Conservation (phyloP, 177 flowering plant genomes). For the Vitis hybrid region DNA sequence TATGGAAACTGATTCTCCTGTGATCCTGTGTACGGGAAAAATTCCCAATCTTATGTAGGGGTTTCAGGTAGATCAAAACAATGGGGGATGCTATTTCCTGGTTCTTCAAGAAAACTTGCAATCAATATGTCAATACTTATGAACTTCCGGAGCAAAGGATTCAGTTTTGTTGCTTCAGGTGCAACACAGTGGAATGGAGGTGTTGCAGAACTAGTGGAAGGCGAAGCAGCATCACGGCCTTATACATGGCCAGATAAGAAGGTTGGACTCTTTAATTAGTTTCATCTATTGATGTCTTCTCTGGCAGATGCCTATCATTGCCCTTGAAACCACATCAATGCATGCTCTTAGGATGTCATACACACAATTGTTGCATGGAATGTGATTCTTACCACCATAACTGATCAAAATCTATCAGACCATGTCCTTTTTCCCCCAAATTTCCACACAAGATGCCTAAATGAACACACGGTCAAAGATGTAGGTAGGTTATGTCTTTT, state of each 20-base stretch:
- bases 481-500: not conserved
- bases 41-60: slow-evolving; percentile 3
- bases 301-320: not conserved
- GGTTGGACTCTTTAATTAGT: slow-evolving; percentile 6
- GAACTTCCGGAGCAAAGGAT: slow-evolving; percentile 5
- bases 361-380: not conserved
- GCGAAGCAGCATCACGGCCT: slow-evolving; percentile 14
- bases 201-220: slow-evolving; percentile 19
- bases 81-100: slow-evolving; percentile 16
- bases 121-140: not conserved
- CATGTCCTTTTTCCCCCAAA: not conserved
- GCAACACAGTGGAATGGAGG: slow-evolving; percentile 16
- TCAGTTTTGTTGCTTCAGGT: slow-evolving; percentile 16
- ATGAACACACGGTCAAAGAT: not conserved
- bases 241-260: slow-evolving; percentile 41
- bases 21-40: not conserved
- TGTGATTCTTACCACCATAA: not conserved
- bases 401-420: not conserved
- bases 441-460: not conserved
- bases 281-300: not conserved
- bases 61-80: slow-evolving; percentile 21
- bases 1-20: not conserved
- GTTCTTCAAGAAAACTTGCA: slow-evolving; percentile 8
- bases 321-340: not conserved
- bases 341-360: not conserved